Base-by-base conservation (phyloP, 495 filamentous ascomycete genomes). In the Penicillium paradoxum region DNA sequence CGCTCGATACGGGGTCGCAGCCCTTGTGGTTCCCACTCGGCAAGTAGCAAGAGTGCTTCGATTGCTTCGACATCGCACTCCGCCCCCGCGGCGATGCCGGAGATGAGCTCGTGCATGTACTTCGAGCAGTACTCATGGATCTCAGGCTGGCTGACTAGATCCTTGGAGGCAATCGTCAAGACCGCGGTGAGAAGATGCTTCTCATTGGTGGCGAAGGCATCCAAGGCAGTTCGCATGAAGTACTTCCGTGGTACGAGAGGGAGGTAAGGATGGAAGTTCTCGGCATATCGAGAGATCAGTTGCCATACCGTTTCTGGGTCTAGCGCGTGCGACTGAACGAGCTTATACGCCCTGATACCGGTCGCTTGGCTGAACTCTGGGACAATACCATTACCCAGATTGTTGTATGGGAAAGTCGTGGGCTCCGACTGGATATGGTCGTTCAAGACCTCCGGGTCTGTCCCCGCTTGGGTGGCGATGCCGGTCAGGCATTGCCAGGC, bases 21-120 rank as follows among this genome's bases (percentile, higher is more conserved):
- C 4, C 78, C 78, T 32, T 85, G 83, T 0, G 83, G 82, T 33
- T 82, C 81, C 81, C 82, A 85, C 58, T 86, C 82, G 1, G 82
- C 83, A 13, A 84, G 72, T 9, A 86, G 59, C 8, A 86, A 70
- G 7, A 86, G 66, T 21, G 83, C 78, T 58, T 86, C 82, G n/a
- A 84, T 81, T 14, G 82, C 79, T 60, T 83, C 83, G 0, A 86
- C 79, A 45, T 79, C 79, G 39, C 78, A 82, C 51, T 82, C 77
- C 9, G 76, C 75, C 5, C 82, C 82, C 24, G 81, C 80, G 10
- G 82, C 75, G 21, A 86, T 78, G 8, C 73, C 75, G 0, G 83
- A 83, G 13, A 86, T 78, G 37, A 84, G 58, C 33, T 77, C 75
- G 33, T 83, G 80, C 80, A 84, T 86, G 59, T 84, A 79, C 51